A percentile compares a stretch with the other conserved stretches of the same genome.
These are phyloP conservation scores for Scleromitrula shiraiana DNA, from an alignment of 2,329 filamentous ascomycete species.

Conservation along the genomic window DNA sequence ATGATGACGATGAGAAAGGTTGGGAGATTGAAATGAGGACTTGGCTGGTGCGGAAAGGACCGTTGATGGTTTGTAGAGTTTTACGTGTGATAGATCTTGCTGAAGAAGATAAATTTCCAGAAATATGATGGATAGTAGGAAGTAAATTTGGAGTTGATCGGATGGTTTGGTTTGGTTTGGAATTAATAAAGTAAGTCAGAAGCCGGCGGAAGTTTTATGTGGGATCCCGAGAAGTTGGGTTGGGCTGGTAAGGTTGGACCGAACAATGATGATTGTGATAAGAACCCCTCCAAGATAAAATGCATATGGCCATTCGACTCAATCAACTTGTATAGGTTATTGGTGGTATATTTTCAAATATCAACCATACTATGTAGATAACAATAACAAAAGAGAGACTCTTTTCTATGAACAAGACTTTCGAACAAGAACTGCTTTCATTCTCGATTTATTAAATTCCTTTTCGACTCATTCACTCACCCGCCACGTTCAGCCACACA, in stretches of 20 bases:
- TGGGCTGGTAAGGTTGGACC: too few species aligned
- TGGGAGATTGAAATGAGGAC: background rate
- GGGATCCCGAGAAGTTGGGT: slow-evolving; percentile 12
- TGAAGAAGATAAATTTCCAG: background rate
- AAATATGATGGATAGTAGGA: background rate
- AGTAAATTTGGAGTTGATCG: background rate
- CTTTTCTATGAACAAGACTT: too few species aligned
- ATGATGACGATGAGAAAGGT: slow-evolving; percentile 39
- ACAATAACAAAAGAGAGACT: too few species aligned
- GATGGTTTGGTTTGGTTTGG: slow-evolving; percentile 2
- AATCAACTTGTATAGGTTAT: too few species aligned
- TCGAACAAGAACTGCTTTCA: too few species aligned
- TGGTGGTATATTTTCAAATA: too few species aligned
- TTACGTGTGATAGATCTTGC: background rate
- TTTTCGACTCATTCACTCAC: too few species aligned
- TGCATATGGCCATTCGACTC: too few species aligned
- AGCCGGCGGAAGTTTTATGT: slow-evolving; percentile 12
- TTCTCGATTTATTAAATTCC: too few species aligned
- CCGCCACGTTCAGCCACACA: background rate
- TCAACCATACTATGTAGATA: too few species aligned
- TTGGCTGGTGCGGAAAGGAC: background rate
- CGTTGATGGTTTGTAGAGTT: background rate
- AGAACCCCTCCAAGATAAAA: background rate
- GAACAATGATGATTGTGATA: too few species aligned
- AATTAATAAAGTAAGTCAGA: background rate